Conservation (phyloP, 768 basidiomycete genomes). For the Hemileccinum rubropunctum region DNA sequence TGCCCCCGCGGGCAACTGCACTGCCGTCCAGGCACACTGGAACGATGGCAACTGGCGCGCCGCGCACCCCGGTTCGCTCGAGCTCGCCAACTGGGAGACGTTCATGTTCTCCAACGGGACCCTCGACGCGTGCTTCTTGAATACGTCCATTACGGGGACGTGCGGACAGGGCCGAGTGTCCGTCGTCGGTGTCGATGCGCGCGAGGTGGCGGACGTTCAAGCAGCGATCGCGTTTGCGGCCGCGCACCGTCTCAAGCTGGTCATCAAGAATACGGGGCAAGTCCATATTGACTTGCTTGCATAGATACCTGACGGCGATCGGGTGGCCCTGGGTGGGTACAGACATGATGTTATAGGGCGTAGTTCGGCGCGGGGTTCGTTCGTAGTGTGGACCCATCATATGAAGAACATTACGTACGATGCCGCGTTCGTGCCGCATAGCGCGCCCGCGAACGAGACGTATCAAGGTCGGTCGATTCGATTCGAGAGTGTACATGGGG, state of each 20-base stretch:
- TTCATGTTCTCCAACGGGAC: constrained; percentile 42
- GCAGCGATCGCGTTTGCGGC: constrained; percentile 21
- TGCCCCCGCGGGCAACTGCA: constrained; percentile 39
- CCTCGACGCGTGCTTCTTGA: constrained; percentile 37
- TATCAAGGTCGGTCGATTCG: constrained; percentile 19
- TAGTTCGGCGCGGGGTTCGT: constrained; percentile 35
- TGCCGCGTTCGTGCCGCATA: constrained; percentile 31
- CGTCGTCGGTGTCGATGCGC: constrained; percentile 19
- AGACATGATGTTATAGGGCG: constrained; percentile 42
- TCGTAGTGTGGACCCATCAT: constrained; percentile 42
- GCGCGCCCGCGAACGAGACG: constrained; percentile 20
- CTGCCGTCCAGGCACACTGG: constrained; percentile 27
- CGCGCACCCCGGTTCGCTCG: constrained; percentile 39
- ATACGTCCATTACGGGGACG: constrained; percentile 24
- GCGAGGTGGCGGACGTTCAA: constrained; percentile 17
- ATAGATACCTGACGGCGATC: background rate
- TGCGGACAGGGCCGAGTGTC: constrained; percentile 22
- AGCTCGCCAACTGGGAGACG: constrained; percentile 32
- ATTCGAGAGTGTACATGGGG: too few species aligned
- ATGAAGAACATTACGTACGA: constrained; percentile 39
- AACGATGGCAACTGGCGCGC: constrained; percentile 40
- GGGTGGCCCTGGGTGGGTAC: too few species aligned
- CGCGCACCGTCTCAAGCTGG: constrained; percentile 10
- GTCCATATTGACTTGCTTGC: background rate
- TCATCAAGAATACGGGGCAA: constrained; percentile 22